Evolutionary conservation across 257 asterid species (phyloP), one percentile per base, ranked within the genome.

Genomic region (Jacaranda copaia): DNA sequence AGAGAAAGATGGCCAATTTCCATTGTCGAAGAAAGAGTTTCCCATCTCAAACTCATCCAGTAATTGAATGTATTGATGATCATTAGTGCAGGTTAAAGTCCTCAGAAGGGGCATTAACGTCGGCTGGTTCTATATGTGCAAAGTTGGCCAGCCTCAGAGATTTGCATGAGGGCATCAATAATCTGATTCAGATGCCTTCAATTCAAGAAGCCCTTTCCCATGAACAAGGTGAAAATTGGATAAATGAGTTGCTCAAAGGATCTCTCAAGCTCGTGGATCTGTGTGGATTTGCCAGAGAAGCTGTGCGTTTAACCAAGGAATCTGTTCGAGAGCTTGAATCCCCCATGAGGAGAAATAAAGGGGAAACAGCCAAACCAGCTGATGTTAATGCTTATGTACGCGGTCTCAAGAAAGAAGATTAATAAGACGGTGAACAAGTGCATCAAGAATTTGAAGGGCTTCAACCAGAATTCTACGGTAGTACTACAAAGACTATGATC

Each of bases 11-110:
- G 86, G 78, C 85, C 13, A 60, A 58, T 43, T 66, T 56, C 77
- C 90, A 85, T 52, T 51, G 76, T 55, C 81, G 87, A 67, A 82
- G 86, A 49, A 81, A 76, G 74, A 88, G 88, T 65, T 78, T 83
- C 49, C 93, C 91, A 20, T 68, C 88, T 8, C 75, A 79, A 25
- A 62, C 90, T 63, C 84, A 82, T 40, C 91, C 91, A 6, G 58
- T 73, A 53, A 32, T 77, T 35, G 57, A 56, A 0, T 39, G 8
- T 7, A 78, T 75, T 5, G 80, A 78, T 61, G 32, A 25, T 25
- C 32, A 25, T 25, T 25, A 0, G 32, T 25, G 32, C 32, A 25
- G 32, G 32, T 25, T 87, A 69, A 85, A 70, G 70, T 73, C 85
- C 46, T 83, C 87, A 0, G 68, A 59, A 74, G 69, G 6, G 3